Base-by-base conservation (phyloP, 495 filamentous ascomycete species). In the Penicillium canariense region DNA sequence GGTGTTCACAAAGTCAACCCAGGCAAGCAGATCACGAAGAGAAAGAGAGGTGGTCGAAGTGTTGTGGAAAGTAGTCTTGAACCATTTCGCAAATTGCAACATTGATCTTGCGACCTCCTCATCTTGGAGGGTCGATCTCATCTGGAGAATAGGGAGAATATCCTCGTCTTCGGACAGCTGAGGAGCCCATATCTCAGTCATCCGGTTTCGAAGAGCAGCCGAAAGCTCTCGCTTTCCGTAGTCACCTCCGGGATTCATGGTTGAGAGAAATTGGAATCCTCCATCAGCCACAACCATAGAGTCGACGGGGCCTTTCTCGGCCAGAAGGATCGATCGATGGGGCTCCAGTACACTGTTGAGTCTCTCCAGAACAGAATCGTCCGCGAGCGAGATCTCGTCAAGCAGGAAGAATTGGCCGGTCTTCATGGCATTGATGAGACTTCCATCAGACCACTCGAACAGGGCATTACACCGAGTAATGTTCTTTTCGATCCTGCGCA, bases 171-270 rank as follows among this genome's bases (percentile, higher is more conserved):
- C 89, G 0, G 88, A 88, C 39, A 78, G 73, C 3, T 91, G 77
- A 3, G 94, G 91, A 0, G 96, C 95, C 95, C 95, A 99, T 18
- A 99, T 96, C 66, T 99, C 95, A 0, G 95, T 99, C 73, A 99
- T 97, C 35, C 95, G 87, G 66, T 99, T 97, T 22, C 95, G 82
- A 48, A 99, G 77, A 22, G 95, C 95, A 5, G 93, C 92, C 3
- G 95, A 97, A 40, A 99, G 84, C 68, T 99, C 95, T 59, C 88
- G 87, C 66, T 99, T 99, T 50, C 95, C 95, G 67, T 96, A 97
- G 63, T 99, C 95, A 50, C 95, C 95, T 32, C 94, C 95, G 8
- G 95, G 95, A 58, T 99, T 99, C 95, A 99, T 99, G 2, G 95
- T 99, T 14, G 95, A 93, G 42, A 97, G 76, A 64, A 97, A 96